Percentiles rank a stretch among this genome's conserved stretches.
Evolutionary conservation across 441 rosid species (phyloP).

Genomic region (Codiaeum variegatum): DNA sequence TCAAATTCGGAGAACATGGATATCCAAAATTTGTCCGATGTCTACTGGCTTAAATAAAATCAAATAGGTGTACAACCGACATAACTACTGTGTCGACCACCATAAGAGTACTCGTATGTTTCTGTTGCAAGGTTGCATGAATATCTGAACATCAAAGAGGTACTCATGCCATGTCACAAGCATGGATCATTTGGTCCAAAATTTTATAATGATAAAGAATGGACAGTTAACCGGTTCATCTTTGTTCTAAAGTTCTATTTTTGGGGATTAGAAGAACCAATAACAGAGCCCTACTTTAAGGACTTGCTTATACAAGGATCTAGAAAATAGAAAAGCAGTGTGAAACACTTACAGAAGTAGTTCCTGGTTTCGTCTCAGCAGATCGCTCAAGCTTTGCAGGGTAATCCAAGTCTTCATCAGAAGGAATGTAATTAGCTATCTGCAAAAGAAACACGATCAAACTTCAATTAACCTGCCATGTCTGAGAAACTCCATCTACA

Average conservation of each 20-base stretch:
- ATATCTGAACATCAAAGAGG: not conserved
- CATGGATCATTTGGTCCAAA: not conserved
- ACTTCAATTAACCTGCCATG: not conserved
- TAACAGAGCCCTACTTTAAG: too few species aligned
- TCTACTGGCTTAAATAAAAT: not conserved
- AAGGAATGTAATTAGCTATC: conserved; percentile 87
- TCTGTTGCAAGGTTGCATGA: not conserved
- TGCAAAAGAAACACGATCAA: conserved; percentile 35
- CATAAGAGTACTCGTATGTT: not conserved
- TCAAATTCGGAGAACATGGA: not conserved
- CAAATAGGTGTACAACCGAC: not conserved
- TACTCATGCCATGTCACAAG: not conserved
- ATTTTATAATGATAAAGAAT: not conserved
- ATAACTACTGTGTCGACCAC: not conserved
- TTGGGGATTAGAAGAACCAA: not conserved
- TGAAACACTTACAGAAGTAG: conserved; percentile 35
- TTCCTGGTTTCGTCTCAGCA: conserved; percentile 44
- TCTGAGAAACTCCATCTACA: not conserved
- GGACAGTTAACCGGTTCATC: not conserved
- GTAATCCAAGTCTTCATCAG: conserved; percentile 79
- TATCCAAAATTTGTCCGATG: conserved; percentile 1
- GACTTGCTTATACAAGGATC: too few species aligned
- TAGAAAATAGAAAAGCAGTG: conserved; percentile 4
- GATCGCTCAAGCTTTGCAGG: conserved; percentile 81
- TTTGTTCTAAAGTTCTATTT: not conserved